Evolutionary conservation across 2,329 filamentous ascomycete species (phyloP).

Genomic region (Sordariomycetes sp.): DNA sequence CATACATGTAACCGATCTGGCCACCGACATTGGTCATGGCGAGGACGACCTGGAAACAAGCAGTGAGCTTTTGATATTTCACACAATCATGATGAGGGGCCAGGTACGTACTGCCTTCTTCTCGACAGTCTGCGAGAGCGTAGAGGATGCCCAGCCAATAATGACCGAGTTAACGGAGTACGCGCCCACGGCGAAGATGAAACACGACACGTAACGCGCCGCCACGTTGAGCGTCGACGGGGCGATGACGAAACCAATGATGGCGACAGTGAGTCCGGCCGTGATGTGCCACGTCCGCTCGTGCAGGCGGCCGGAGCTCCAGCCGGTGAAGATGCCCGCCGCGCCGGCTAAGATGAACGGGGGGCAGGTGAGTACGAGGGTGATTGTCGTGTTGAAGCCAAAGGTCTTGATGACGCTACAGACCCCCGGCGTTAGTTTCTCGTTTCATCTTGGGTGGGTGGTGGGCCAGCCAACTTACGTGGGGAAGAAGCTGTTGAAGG

Average conservation of each 20-base stretch:
- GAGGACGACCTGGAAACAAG: constrained; percentile 17
- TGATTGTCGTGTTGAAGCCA: constrained; percentile 32
- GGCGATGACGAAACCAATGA: constrained; percentile 27
- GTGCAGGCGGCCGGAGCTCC: constrained; percentile 32
- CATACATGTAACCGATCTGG: constrained; percentile 33
- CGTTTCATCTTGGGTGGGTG: neutral
- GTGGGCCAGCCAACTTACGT: neutral
- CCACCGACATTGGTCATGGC: constrained; percentile 34
- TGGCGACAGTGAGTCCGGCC: constrained; percentile 22
- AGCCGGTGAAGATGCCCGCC: constrained; percentile 30
- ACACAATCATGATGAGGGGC: too few relatives aligned
- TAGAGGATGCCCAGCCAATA: constrained; percentile 29
- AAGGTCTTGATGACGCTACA: constrained; percentile 30
- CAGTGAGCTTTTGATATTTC: too few relatives aligned
- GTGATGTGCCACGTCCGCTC: constrained; percentile 38
- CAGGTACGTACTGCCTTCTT: constrained; percentile 22
- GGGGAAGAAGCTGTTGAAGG: constrained; percentile 21
- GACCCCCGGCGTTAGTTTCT: neutral
- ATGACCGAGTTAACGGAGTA: constrained; percentile 32
- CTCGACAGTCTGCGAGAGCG: constrained; percentile 31
- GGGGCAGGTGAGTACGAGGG: constrained; percentile 36
- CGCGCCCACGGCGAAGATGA: constrained; percentile 25
- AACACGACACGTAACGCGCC: constrained; percentile 25
- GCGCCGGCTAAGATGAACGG: constrained; percentile 35
- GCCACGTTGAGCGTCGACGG: constrained; percentile 21